Percentiles rank a stretch among this genome's conserved stretches.
Conservation (phyloP, 1,139 yeast species). For the Kodamaea fungicola region DNA sequence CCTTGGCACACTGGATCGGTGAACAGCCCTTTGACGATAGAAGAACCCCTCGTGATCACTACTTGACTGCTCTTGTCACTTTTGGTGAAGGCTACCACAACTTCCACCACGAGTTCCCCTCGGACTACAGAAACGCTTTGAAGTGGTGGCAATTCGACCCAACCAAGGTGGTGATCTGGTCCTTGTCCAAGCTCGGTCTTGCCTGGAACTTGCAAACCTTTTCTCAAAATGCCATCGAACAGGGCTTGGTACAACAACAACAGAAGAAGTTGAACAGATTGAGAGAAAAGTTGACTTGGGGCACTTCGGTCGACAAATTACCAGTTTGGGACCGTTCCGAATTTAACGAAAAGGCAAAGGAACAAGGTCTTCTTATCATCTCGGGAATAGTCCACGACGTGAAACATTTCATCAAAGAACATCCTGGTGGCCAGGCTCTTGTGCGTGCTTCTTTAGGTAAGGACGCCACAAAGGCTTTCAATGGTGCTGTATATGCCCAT, state of each 20-base stretch:
- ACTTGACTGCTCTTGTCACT: constrained; percentile 89
- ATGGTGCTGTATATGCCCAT: constrained; percentile 96
- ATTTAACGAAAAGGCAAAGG: constrained; percentile 64
- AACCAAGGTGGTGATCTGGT: constrained; percentile 77
- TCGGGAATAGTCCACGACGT: constrained; percentile 96
- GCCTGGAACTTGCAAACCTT: constrained; percentile 90
- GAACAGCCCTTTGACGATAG: constrained; percentile 97
- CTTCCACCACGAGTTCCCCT: constrained; percentile 99
- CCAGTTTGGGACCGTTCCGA: constrained; percentile 91
- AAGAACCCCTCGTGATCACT: constrained; percentile 96
- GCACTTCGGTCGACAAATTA: constrained; percentile 74
- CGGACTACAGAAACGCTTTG: constrained; percentile 96
- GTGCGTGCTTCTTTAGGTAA: constrained; percentile 85
- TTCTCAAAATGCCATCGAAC: constrained; percentile 93
- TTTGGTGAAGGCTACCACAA: constrained; percentile 99
- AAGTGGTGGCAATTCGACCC: constrained; percentile 99
- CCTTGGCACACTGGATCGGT: constrained; percentile 98
- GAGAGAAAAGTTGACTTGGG: constrained; percentile 86
- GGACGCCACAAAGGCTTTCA: constrained; percentile 96
- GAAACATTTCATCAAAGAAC: constrained; percentile 78
- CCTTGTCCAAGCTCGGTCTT: constrained; percentile 71
- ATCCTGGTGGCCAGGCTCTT: constrained; percentile 96
- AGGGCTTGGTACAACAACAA: constrained; percentile 86
- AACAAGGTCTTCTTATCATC: constrained; percentile 66
- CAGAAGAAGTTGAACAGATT: constrained; percentile 87